Base-by-base conservation (phyloP, 2,329 filamentous ascomycete species). In the Rhinocladiella mackenziei region DNA sequence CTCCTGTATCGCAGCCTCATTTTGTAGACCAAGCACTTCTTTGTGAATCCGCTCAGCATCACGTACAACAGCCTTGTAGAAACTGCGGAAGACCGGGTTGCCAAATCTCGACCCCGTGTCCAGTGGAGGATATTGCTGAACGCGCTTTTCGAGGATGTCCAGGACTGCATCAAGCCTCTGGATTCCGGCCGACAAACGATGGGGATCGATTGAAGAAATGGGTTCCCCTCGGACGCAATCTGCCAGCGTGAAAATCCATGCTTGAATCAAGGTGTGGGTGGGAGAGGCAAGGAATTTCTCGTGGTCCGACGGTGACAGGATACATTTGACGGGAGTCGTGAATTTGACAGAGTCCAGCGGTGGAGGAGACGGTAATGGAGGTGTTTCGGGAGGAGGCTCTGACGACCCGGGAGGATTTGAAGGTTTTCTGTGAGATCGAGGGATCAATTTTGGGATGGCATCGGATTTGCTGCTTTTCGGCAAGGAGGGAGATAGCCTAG, bases 51-150 rank as follows among this genome's bases (percentile, higher is more conserved):
- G 48, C 19, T 59, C 48, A 50, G 64, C 66, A 39, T 67, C 63
- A n/a, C 58, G 45, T 11, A 62, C 61, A 10, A 72, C 60, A 44
- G 68, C 64, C 49, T 71, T 85, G 43, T 96, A 76, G 59, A 94
- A 89, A 45, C 78, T 75, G 37, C 88, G 80, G 68, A 98, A 98
- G 2, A 85, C 80, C 56, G 89, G 89, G 68, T 98, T 98, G 34
- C 92, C 94, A 64, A 98, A 98, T 18, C 92, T 78, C 6, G 89
- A 95, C 33, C 89, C 89, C 34, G 89, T 86, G 53, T 97, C 89
- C 55, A 91, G 76, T 0, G 92, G 83, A 1, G 92, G 92, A 39
- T 84, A 82, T 39, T 75, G 69, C 10, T 74, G 68, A 4, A 94
- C 74, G 1, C 91, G 72, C 4, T 70, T 65, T 40, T 87, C 81